These are phyloP conservation scores for Stachybotrys echinatus DNA, from an alignment of 2,329 filamentous ascomycete species.

Conservation along the genomic window DNA sequence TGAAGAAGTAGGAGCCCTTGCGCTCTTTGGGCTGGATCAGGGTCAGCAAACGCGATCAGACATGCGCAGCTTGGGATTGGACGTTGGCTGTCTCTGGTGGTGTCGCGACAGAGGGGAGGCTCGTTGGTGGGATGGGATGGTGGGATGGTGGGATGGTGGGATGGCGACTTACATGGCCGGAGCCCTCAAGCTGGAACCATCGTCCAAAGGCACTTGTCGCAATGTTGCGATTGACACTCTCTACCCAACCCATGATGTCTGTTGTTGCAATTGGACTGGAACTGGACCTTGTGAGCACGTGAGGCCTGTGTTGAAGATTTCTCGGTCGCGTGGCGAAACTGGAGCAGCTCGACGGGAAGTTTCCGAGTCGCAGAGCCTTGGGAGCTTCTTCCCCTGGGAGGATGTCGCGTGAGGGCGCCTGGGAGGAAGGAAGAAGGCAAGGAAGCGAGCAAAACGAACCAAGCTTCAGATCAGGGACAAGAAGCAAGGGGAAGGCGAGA, in stretches of 20 bases:
- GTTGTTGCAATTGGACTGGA: neutral
- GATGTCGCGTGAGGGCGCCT: too few species aligned
- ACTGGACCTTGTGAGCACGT: too few species aligned
- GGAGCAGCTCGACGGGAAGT: too few species aligned
- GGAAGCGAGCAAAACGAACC: too few species aligned
- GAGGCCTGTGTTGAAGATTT: neutral
- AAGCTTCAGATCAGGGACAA: too few species aligned
- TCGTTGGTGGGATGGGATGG: neutral
- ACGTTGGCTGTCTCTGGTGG: neutral
- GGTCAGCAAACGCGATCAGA: neutral
- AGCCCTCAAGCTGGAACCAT: constrained; percentile 78
- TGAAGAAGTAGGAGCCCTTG: constrained; percentile 72
- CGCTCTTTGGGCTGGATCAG: constrained; percentile 57
- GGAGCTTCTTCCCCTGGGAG: too few species aligned
- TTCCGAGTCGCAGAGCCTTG: too few species aligned
- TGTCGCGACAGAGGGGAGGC: neutral
- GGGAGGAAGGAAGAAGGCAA: too few species aligned
- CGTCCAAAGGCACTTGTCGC: constrained; percentile 61
- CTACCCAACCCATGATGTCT: constrained; percentile 40
- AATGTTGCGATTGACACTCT: constrained; percentile 49
- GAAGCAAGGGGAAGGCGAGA: too few species aligned
- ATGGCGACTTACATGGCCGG: constrained; percentile 63
- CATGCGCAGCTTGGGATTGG: neutral
- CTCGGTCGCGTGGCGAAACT: too few species aligned
- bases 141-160: neutral